phyloP scores from a whole-genome alignment of 257 asterid genomes.

The Petrea volubilis region DNA sequence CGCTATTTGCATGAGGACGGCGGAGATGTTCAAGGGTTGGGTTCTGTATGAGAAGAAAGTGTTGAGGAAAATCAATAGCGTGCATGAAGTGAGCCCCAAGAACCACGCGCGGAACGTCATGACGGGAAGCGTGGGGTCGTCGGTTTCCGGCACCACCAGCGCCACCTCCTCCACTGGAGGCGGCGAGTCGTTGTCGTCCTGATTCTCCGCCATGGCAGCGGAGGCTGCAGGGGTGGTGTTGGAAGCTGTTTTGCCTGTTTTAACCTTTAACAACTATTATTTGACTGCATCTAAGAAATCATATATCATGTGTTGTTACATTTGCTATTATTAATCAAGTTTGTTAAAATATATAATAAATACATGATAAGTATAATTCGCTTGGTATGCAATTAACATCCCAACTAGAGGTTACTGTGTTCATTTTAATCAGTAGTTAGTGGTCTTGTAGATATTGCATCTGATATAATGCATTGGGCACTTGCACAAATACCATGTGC shows the following conservation, averaged over 20 bases:
- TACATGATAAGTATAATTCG: no score
- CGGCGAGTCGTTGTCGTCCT: not conserved
- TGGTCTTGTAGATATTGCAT: no score
- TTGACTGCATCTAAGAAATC: no score
- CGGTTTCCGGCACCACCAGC: not conserved
- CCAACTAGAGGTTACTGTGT: no score
- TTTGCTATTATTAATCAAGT: no score
- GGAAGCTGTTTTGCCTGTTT: not conserved
- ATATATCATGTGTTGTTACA: no score
- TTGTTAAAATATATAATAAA: no score
- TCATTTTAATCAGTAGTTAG: no score
- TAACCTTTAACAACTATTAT: no score
- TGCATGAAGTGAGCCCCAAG: not conserved
- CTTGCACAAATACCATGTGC: no score
- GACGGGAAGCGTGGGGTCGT: not conserved
- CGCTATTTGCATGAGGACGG: not conserved
- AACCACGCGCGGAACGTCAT: constrained; percentile 1
- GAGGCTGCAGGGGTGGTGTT: not conserved
- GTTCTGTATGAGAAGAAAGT: not conserved
- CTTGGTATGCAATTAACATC: no score
- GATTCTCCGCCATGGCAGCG: not conserved
- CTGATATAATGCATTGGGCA: no score
- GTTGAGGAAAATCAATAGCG: not conserved
- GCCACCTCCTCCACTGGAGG: not conserved
- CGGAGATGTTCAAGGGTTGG: not conserved